Conservation (phyloP, 306 rosid genomes). For the Aeschynomene evenia region DNA sequence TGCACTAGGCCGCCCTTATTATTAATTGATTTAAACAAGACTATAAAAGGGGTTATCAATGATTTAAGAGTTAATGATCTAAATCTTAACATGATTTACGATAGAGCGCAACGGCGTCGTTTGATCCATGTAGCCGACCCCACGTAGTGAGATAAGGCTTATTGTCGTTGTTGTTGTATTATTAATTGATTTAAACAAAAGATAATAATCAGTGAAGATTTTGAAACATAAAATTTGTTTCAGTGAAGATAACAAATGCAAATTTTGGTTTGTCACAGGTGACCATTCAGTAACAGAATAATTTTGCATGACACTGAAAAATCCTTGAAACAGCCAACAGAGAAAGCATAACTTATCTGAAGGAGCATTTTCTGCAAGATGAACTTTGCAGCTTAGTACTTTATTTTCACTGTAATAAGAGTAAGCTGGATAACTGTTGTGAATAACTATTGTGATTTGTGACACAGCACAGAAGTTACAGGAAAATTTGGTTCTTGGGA, state of each 20-base stretch:
- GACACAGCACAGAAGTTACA: not conserved
- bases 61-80: too few species aligned
- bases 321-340: slow-evolving; percentile 15
- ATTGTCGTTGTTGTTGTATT: too few species aligned
- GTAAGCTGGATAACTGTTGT: not conserved
- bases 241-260: not conserved
- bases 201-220: not conserved
- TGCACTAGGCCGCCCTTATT: too few species aligned
- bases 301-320: slow-evolving; percentile 23
- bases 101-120: too few species aligned
- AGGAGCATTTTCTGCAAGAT: slow-evolving; percentile 16
- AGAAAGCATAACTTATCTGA: not conserved
- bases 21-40: too few species aligned
- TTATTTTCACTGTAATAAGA: slow-evolving; percentile 17
- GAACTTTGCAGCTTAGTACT: not conserved
- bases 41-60: too few species aligned
- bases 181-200: not conserved
- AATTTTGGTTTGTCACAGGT: slow-evolving; percentile 19
- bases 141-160: too few species aligned
- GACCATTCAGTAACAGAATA: slow-evolving; percentile 13
- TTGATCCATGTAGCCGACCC: too few species aligned
- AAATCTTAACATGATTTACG: too few species aligned
- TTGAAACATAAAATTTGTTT: not conserved
- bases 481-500: not conserved
- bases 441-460: not conserved